Evolutionary conservation across 2,329 filamentous ascomycete species (phyloP).

Genomic region (Monosporascus sp.): DNA sequence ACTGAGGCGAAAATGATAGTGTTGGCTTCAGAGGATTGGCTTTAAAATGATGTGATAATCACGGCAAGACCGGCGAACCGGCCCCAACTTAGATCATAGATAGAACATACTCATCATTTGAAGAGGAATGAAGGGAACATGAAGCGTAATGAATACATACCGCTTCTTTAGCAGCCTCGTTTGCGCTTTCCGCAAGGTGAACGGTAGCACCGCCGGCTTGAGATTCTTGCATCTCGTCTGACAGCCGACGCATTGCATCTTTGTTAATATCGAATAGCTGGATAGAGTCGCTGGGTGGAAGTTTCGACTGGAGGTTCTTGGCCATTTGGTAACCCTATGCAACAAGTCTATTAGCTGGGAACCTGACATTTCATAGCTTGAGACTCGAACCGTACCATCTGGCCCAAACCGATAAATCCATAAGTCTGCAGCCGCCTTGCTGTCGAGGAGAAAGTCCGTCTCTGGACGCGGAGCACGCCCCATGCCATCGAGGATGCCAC

Average conservation of each 20-base stretch:
- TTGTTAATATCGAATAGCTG: constrained; percentile 53
- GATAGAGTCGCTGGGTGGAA: constrained; percentile 44
- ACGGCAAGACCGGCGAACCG: constrained; percentile 49
- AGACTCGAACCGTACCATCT: constrained; percentile 45
- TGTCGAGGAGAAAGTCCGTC: constrained; percentile 46
- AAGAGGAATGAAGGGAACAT: constrained; percentile 9
- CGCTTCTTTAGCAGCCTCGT: constrained; percentile 45
- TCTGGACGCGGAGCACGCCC: constrained; percentile 28
- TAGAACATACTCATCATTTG: constrained; percentile 34
- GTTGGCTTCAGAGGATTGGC: constrained; percentile 66
- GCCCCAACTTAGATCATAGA: constrained; percentile 72
- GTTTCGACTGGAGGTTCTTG: constrained; percentile 54
- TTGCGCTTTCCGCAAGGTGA: constrained; percentile 38
- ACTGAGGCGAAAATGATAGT: constrained; percentile 3
- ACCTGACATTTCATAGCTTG: not conserved
- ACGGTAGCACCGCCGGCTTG: constrained; percentile 40
- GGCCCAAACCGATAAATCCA: constrained; percentile 55
- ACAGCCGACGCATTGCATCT: constrained; percentile 40
- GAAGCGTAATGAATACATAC: constrained; percentile 33
- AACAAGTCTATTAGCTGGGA: constrained; percentile 2
- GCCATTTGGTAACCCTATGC: constrained; percentile 57
- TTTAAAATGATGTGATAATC: constrained; percentile 58
- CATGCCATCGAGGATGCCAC: constrained; percentile 38
- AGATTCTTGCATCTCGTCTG: constrained; percentile 39
- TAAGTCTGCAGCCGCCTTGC: constrained; percentile 44